phyloP scores from a whole-genome alignment of 768 basidiomycete species.

The Psilocybe sp. region DNA sequence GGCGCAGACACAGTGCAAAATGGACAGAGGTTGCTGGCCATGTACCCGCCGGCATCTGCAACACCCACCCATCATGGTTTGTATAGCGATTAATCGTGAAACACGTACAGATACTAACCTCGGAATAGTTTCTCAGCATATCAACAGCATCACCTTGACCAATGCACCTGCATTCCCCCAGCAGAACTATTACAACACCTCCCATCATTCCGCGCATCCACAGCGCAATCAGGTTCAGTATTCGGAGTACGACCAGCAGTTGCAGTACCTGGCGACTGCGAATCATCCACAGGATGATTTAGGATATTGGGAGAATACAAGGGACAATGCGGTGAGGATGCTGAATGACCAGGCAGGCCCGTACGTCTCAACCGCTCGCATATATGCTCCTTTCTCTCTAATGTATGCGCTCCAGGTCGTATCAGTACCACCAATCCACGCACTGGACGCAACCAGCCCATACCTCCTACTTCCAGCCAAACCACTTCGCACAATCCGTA shows the following conservation, averaged over 20 bases:
- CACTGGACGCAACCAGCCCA: conserved; percentile 41
- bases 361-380: conserved; percentile 35
- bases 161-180: conserved; percentile 63
- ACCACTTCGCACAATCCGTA: conserved; percentile 60
- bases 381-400: conserved; percentile 16
- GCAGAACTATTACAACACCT: conserved; percentile 44
- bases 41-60: conserved; percentile 74
- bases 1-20: conserved; percentile 56
- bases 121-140: conserved; percentile 59
- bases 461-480: conserved; percentile 52
- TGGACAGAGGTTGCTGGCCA: conserved; percentile 62
- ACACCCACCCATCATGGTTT: conserved; percentile 76
- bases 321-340: conserved; percentile 60
- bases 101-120: conserved; percentile 2
- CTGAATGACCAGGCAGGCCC: conserved; percentile 50
- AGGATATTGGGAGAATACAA: conserved; percentile 62
- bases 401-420: conserved; percentile 29
- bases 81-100: conserved; percentile 7
- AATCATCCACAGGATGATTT: conserved; percentile 41
- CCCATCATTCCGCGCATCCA: conserved; percentile 24
- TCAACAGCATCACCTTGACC: conserved; percentile 55
- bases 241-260: conserved; percentile 64
- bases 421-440: conserved; percentile 38
- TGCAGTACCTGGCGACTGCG: conserved; percentile 52
- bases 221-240: conserved; percentile 53